A percentile compares a stretch with the other conserved stretches of the same genome.
Conservation (phyloP, 2,329 filamentous ascomycete genomes). For the Raffaelea deltoideospora region DNA sequence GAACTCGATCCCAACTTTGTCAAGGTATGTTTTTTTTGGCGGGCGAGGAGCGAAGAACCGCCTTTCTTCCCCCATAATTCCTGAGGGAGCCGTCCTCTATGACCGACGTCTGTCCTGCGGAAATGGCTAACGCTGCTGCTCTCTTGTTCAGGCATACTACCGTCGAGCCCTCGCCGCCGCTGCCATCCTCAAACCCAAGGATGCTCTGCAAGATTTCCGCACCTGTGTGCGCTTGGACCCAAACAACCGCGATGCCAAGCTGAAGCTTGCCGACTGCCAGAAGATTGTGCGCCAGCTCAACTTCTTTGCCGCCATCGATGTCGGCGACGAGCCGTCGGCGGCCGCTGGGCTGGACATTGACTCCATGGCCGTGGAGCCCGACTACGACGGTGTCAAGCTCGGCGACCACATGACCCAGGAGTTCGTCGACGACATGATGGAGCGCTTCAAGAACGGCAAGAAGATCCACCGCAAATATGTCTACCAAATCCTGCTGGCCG, state of each 20-base stretch:
- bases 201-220: conserved; percentile 85
- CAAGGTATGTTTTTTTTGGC: conserved; percentile 55
- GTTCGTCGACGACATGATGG: conserved; percentile 94
- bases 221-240: conserved; percentile 79
- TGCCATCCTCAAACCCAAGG: conserved; percentile 75
- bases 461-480: conserved; percentile 93
- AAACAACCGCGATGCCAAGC: conserved; percentile 73
- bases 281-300: conserved; percentile 85
- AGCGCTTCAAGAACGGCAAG: conserved; percentile 91
- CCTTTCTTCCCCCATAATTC: background rate
- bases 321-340: conserved; percentile 81
- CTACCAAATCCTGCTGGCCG: conserved; percentile 85
- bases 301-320: conserved; percentile 89
- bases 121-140: conserved; percentile 2
- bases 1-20: conserved; percentile 77
- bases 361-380: conserved; percentile 64
- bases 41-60: background rate
- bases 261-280: conserved; percentile 85
- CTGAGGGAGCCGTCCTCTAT: no score
- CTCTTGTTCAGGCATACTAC: conserved; percentile 62
- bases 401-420: conserved; percentile 82
- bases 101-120: no score
- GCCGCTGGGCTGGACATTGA: conserved; percentile 83
- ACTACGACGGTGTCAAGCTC: conserved; percentile 72
- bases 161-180: conserved; percentile 82